Base-by-base conservation (phyloP, 768 basidiomycete genomes). In the Artomyces pyxidatus region DNA sequence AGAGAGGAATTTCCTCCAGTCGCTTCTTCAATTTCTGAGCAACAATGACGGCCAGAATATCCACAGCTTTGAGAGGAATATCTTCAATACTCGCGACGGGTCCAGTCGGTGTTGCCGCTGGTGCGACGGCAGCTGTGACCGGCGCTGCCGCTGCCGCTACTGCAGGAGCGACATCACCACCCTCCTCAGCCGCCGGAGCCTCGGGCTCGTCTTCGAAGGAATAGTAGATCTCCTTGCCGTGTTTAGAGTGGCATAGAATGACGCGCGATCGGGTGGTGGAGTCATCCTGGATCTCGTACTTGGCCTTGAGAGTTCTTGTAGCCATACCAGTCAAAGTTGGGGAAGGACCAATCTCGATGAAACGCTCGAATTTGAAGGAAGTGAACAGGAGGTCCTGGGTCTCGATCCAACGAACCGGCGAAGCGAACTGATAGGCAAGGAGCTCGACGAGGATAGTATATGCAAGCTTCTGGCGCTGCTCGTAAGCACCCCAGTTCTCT, bases 1-100 rank as follows among this genome's bases (percentile, higher is more conserved):
- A 77, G 6, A 93, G 71, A 4, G 93, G 89, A 48, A 98, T 73
- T 60, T 98, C 96, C 42, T 84, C 79, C 25, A 93, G 75, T 48
- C 74, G 78, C 76, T 99, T 99, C 83, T 99, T 99, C 61, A 99
- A 71, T 69, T 99, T 99, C 72, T 99, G 96, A 0, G 96, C 92
- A 50, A 99, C 87, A 64, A 98, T 83, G 55, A 81, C 78, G 47
- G 77, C 76, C 23, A 98, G 78, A 29, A 95, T 85, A 46, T 98
- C 96, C 55, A 83, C 68, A 6, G 95, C 89, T 66, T 91, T 92
- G 64, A 97, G 73, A 4, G 96, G 96, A 27, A 75, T 87, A 58
- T 99, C 96, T 28, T 95, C 88, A 49, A 99, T 77, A 48, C 77
- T 76, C 9, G 80, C 77, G 4, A 74, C 65, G 16, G 73, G 65